Conservation (phyloP, 139 green algal species). For the Dunaliella sp. region DNA sequence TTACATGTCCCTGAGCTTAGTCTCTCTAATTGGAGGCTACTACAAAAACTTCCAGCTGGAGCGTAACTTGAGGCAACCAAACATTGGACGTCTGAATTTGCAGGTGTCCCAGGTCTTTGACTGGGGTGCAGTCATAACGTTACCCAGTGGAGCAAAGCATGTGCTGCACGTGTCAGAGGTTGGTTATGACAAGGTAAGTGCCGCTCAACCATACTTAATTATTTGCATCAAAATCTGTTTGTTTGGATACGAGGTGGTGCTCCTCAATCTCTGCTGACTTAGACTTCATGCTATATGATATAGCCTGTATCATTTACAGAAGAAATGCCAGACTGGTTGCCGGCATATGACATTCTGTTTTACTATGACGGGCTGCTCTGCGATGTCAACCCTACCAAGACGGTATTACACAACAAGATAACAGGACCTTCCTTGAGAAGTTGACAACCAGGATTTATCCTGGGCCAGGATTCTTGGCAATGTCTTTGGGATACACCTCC, state of each 20-base stretch:
- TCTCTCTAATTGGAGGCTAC: too few relatives aligned
- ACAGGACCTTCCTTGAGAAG: too few relatives aligned
- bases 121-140: slow-evolving; percentile 53
- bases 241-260: background rate
- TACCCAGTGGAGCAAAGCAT: slow-evolving; percentile 33
- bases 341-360: background rate
- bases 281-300: too few relatives aligned
- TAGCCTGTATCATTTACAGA: background rate
- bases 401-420: too few relatives aligned
- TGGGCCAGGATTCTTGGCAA: too few relatives aligned
- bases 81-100: background rate
- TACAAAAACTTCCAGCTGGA: too few relatives aligned
- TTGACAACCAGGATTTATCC: too few relatives aligned
- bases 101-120: slow-evolving; percentile 45
- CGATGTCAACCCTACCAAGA: too few relatives aligned
- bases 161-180: slow-evolving; percentile 67
- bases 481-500: too few relatives aligned
- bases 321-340: background rate
- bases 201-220: background rate
- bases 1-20: too few relatives aligned
- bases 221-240: background rate
- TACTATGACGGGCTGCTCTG: too few relatives aligned
- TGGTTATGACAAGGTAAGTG: slow-evolving; percentile 1
- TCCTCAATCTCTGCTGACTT: background rate
- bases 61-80: too few relatives aligned